phyloP scores from a whole-genome alignment of 225 moss, liverwort and hornwort species.

The Climacium dendroides region DNA sequence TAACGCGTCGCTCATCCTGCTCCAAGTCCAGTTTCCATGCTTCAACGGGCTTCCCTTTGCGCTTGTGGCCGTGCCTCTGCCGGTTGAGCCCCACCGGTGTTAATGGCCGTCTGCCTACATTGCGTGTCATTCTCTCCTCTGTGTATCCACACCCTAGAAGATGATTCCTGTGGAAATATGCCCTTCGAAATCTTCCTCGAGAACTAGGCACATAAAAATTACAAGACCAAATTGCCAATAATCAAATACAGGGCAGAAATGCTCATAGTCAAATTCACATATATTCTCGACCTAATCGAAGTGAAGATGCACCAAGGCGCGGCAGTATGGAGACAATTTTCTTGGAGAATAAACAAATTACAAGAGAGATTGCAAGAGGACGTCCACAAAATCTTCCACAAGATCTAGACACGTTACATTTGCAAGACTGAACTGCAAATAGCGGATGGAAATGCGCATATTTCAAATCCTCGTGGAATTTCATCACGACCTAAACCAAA shows the following conservation, averaged over 20 bases:
- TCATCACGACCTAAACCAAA: not conserved
- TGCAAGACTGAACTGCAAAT: not conserved
- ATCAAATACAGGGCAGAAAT: not conserved
- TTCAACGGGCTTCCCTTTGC: slow-evolving; percentile 30
- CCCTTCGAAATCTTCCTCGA: not conserved
- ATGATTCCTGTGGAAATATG: not conserved
- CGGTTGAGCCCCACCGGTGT: not conserved
- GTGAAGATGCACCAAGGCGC: not conserved
- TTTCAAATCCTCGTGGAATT: not conserved
- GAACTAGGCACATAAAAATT: not conserved
- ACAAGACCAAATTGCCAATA: not conserved
- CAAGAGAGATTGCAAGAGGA: not conserved
- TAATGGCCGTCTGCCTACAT: slow-evolving; percentile 2
- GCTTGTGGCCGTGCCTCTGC: slow-evolving; percentile 11
- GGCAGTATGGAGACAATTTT: too few relatives aligned
- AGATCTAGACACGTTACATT: not conserved
- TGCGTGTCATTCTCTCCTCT: slow-evolving; percentile 7
- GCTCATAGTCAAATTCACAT: not conserved
- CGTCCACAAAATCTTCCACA: not conserved
- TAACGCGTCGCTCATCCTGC: not conserved
- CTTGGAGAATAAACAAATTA: not conserved
- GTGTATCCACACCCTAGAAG: not conserved
- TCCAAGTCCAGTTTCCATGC: slow-evolving; percentile 29
- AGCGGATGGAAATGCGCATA: not conserved
- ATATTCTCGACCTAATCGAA: not conserved